These are phyloP conservation scores for Metschnikowia gelsemii DNA, from an alignment of 805 yeast species.

Conservation along the genomic window DNA sequence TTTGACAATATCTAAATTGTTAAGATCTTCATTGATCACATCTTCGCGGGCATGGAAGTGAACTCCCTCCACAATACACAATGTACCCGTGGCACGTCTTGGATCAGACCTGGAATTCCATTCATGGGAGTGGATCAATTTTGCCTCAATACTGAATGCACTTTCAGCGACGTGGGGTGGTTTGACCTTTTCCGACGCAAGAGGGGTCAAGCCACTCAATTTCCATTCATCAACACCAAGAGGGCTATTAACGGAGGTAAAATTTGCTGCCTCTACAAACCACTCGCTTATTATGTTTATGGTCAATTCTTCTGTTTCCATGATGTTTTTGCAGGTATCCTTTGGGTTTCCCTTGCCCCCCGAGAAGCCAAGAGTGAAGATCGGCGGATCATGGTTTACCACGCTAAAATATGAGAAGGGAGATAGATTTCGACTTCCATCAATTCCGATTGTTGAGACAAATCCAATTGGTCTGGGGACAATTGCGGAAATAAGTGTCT, in stretches of 20 bases:
- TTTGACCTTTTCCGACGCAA: slow-evolving; percentile 43
- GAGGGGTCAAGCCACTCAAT: slow-evolving; percentile 51
- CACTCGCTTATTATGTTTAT: slow-evolving; percentile 61
- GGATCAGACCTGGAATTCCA: slow-evolving; percentile 44
- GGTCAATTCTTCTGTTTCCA: slow-evolving; percentile 53
- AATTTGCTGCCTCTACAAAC: slow-evolving; percentile 65
- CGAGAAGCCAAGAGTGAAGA: slow-evolving; percentile 52
- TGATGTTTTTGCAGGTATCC: slow-evolving; percentile 50
- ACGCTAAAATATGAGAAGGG: slow-evolving; percentile 60
- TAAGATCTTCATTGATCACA: slow-evolving; percentile 40
- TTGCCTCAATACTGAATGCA: slow-evolving; percentile 59
- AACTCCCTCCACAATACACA: slow-evolving; percentile 53
- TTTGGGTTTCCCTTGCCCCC: slow-evolving; percentile 39
- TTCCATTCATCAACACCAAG: slow-evolving; percentile 54
- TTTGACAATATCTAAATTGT: slow-evolving; percentile 44
- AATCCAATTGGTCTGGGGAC: slow-evolving; percentile 64
- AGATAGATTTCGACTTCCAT: slow-evolving; percentile 51
- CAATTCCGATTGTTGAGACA: slow-evolving; percentile 45
- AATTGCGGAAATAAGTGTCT: slow-evolving; percentile 49
- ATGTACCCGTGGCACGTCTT: slow-evolving; percentile 33
- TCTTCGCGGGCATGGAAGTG: slow-evolving; percentile 59
- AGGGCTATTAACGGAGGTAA: slow-evolving; percentile 48
- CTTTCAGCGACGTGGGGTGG: slow-evolving; percentile 62
- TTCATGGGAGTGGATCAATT: slow-evolving; percentile 43
- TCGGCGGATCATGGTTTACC: slow-evolving; percentile 56